These are phyloP conservation scores for Ceratobasidium sp. DNA, from an alignment of 1,284 basidiomycete genomes.

Conservation along the genomic window DNA sequence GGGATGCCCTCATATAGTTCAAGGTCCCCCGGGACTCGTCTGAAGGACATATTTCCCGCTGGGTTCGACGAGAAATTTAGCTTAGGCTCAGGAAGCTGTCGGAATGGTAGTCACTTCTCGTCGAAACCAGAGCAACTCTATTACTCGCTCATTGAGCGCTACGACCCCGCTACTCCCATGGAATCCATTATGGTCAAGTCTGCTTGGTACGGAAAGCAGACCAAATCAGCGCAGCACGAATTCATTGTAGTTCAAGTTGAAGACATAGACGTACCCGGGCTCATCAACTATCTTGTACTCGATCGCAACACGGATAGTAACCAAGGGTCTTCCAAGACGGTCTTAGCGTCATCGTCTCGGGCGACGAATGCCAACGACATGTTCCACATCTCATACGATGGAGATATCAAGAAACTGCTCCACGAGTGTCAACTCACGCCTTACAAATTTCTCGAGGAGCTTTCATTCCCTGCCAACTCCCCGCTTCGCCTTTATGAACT, in stretches of 20 bases:
- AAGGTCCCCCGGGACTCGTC: not conserved
- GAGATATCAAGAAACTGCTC: slow-evolving; percentile 2
- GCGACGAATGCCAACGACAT: not conserved
- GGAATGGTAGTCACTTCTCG: not conserved
- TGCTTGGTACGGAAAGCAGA: slow-evolving; percentile 24
- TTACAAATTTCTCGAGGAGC: slow-evolving; percentile 5
- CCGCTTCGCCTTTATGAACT: not conserved
- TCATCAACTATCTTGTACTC: slow-evolving; percentile 14
- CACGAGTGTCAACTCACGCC: not conserved
- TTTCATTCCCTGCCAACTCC: not conserved
- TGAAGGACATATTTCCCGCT: slow-evolving; percentile 16
- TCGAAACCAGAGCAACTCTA: slow-evolving; percentile 6
- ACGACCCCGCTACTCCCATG: not conserved
- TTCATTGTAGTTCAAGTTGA: slow-evolving; percentile 14
- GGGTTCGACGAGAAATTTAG: slow-evolving; percentile 1
- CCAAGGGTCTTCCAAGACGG: not conserved
- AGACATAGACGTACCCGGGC: not conserved
- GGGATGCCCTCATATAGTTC: not conserved
- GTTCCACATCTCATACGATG: not conserved
- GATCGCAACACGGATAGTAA: not conserved
- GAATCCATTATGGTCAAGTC: not conserved
- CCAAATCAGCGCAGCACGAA: not conserved
- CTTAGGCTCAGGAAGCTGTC: too few species aligned
- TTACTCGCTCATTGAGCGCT: not conserved
- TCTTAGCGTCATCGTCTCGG: not conserved